Percentiles rank a stretch among this genome's conserved stretches.
These are phyloP conservation scores for Lentinus tigrinus DNA, from an alignment of 768 basidiomycete species.

Conservation along the genomic window DNA sequence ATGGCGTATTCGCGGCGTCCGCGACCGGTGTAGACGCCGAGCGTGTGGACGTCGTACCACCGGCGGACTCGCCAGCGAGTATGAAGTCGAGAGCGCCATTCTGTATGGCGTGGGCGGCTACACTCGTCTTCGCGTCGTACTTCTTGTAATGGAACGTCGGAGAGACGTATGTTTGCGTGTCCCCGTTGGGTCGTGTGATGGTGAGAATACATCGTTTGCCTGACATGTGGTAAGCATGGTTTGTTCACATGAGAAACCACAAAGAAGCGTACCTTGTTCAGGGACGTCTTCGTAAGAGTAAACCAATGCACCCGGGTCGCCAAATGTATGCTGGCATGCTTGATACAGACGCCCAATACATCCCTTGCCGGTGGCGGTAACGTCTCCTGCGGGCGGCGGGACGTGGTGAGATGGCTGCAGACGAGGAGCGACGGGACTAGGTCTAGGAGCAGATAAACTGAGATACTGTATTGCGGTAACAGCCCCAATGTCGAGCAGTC, in stretches of 20 bases:
- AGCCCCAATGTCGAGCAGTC: constrained; percentile 6
- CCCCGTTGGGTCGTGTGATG: constrained; percentile 54
- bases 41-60: constrained; percentile 33
- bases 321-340: constrained; percentile 26
- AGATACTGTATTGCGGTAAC: constrained; percentile 2
- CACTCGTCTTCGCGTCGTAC: constrained; percentile 53
- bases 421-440: neutral
- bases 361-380: neutral
- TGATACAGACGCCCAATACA: constrained; percentile 21
- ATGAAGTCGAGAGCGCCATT: constrained; percentile 65
- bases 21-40: constrained; percentile 5
- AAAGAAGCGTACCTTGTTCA: constrained; percentile 9
- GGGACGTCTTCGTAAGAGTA: constrained; percentile 22
- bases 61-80: constrained; percentile 39
- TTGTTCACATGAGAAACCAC: neutral
- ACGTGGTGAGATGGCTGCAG: neutral
- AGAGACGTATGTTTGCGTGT: constrained; percentile 52
- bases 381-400: neutral
- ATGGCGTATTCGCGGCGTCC: neutral
- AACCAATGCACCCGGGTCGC: constrained; percentile 20
- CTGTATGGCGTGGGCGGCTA: constrained; percentile 52
- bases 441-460: neutral
- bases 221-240: constrained; percentile 23
- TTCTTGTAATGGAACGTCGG: constrained; percentile 43
- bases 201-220: constrained; percentile 63